Conservation (phyloP, 2,329 filamentous ascomycete genomes). For the Fusarium clavum region DNA sequence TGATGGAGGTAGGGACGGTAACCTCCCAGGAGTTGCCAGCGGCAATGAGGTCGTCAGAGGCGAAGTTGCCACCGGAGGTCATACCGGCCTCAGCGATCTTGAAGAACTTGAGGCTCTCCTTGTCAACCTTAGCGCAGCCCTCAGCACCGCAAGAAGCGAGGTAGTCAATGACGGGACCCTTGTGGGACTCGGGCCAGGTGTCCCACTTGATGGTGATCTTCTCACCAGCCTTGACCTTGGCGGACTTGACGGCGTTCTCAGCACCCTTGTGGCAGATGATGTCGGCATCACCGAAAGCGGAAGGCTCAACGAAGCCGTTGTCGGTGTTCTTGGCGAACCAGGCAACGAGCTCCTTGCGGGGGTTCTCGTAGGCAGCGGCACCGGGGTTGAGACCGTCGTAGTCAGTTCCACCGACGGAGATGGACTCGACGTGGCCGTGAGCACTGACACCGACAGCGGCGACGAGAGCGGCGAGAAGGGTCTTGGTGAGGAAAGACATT, state of each 20-base stretch:
- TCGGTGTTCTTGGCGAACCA: constrained; percentile 58
- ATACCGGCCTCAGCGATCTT: constrained; percentile 71
- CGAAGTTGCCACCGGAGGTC: constrained; percentile 51
- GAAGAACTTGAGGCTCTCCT: constrained; percentile 68
- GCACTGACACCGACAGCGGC: constrained; percentile 45
- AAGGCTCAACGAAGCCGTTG: constrained; percentile 63
- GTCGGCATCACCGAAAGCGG: constrained; percentile 54
- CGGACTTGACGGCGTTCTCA: constrained; percentile 52
- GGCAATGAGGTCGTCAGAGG: constrained; percentile 56
- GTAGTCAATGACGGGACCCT: constrained; percentile 72
- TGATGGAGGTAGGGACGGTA: constrained; percentile 51
- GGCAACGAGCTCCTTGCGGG: constrained; percentile 47
- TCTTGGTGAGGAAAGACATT: constrained; percentile 46
- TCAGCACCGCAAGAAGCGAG: constrained; percentile 67
- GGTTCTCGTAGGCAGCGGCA: constrained; percentile 34
- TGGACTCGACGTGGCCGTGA: constrained; percentile 47
- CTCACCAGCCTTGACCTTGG: constrained; percentile 54
- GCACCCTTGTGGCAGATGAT: constrained; percentile 62
- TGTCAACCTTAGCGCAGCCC: constrained; percentile 65
- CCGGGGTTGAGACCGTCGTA: constrained; percentile 29
- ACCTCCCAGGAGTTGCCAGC: constrained; percentile 53
- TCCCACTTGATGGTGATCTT: constrained; percentile 56
- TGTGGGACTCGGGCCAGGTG: constrained; percentile 57
- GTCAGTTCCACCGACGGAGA: constrained; percentile 44
- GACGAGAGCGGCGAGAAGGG: constrained; percentile 44